A percentile compares a stretch with the other conserved stretches of the same genome.
Evolutionary conservation across 1,139 yeast genomes (phyloP).

Genomic region (Starmera stellimalicola): DNA sequence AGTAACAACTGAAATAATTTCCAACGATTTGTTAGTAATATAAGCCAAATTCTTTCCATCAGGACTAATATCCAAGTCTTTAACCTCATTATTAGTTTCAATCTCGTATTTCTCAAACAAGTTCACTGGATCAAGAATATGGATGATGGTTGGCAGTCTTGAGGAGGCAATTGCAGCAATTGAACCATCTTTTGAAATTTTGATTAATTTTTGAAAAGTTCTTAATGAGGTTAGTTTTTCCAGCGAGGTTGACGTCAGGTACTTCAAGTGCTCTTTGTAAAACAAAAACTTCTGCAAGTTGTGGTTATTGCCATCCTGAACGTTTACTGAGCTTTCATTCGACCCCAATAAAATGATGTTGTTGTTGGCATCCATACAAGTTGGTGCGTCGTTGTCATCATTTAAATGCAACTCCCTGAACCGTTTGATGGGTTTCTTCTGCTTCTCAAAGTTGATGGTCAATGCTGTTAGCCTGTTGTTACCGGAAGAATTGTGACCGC

Average conservation of each 20-base stretch:
- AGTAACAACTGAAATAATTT: slow-evolving; percentile 25
- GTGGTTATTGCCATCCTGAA: slow-evolving; percentile 52
- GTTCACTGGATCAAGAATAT: slow-evolving; percentile 49
- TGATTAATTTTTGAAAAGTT: slow-evolving; percentile 52
- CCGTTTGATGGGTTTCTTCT: slow-evolving; percentile 42
- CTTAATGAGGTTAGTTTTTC: slow-evolving; percentile 28
- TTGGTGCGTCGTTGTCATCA: slow-evolving; percentile 63
- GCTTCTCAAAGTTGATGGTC: slow-evolving; percentile 43
- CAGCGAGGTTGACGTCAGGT: slow-evolving; percentile 48
- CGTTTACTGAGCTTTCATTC: slow-evolving; percentile 53
- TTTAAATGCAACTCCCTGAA: slow-evolving; percentile 60
- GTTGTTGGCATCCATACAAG: slow-evolving; percentile 51
- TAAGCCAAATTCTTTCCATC: slow-evolving; percentile 49
- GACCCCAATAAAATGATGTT: slow-evolving; percentile 62
- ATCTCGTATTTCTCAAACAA: slow-evolving; percentile 46
- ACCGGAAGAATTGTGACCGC: slow-evolving; percentile 76
- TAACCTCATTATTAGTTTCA: slow-evolving; percentile 45
- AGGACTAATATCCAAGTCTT: slow-evolving; percentile 39
- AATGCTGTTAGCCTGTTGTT: slow-evolving; percentile 75
- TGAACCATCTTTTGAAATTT: slow-evolving; percentile 44
- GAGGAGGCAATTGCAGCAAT: slow-evolving; percentile 64
- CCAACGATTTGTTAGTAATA: slow-evolving; percentile 31
- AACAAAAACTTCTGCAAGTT: slow-evolving; percentile 62
- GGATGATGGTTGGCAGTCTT: slow-evolving; percentile 46
- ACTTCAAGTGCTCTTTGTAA: slow-evolving; percentile 33